phyloP scores from a whole-genome alignment of 345 rosid species.

The Populus tremula region DNA sequence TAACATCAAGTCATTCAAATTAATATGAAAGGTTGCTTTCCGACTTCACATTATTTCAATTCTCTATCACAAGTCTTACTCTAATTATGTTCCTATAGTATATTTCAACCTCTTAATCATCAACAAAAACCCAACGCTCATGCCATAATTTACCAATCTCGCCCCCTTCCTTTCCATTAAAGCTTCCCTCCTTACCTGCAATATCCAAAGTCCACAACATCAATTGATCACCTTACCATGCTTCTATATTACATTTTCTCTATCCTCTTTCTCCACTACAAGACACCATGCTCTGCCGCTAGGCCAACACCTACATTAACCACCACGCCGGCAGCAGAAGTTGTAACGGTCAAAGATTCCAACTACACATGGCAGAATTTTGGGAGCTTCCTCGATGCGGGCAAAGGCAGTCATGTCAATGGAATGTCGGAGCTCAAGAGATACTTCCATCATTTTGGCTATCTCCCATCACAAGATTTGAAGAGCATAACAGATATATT shows the following conservation, averaged over 20 bases:
- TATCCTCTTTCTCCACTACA: slow-evolving; percentile 25
- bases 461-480: slow-evolving; percentile 24
- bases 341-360: background rate
- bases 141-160: background rate
- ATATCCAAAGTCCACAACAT: background rate
- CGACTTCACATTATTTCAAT: background rate
- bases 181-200: slow-evolving; percentile 23
- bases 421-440: slow-evolving; percentile 45
- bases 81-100: background rate
- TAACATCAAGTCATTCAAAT: background rate
- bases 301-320: slow-evolving; percentile 14
- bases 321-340: slow-evolving; percentile 30
- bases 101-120: background rate
- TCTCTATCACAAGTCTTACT: background rate
- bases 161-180: slow-evolving; percentile 32
- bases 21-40: background rate
- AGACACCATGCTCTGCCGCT: background rate
- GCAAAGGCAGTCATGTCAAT: slow-evolving; percentile 19
- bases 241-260: slow-evolving; percentile 24
- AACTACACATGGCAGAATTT: slow-evolving; percentile 19
- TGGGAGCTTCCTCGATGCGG: slow-evolving; percentile 14
- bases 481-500: slow-evolving; percentile 17
- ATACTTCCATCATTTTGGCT: slow-evolving; percentile 54
- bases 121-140: background rate
- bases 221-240: slow-evolving; percentile 7